phyloP scores from a whole-genome alignment of 2,329 filamentous ascomycete genomes.

The Calonectria naviculata region DNA sequence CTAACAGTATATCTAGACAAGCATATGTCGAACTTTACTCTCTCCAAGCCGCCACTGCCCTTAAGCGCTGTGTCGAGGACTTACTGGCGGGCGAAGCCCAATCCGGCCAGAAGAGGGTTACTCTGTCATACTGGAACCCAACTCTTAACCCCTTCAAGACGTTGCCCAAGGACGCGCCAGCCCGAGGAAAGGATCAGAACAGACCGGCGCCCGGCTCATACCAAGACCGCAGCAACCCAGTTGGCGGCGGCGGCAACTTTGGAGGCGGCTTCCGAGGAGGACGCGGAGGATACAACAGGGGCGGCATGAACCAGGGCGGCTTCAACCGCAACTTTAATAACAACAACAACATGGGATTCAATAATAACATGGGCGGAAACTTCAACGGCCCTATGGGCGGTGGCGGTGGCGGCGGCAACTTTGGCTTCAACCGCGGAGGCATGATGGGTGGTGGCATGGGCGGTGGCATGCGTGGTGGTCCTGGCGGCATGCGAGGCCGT shows the following conservation, averaged over 20 bases:
- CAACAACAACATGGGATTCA: conserved; percentile 58
- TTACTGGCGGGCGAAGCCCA: conserved; percentile 60
- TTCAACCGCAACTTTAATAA: conserved; percentile 58
- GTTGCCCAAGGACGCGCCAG: conserved; percentile 85
- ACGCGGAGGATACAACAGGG: conserved; percentile 58
- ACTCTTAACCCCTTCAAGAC: conserved; percentile 90
- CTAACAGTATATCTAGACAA: conserved; percentile 58
- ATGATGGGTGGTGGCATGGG: conserved; percentile 57
- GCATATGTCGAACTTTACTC: conserved; percentile 88
- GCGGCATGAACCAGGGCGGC: conserved; percentile 59
- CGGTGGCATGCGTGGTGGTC: conserved; percentile 58
- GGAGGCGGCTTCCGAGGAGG: conserved; percentile 65
- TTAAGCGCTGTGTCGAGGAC: conserved; percentile 83
- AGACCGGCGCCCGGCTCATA: conserved; percentile 63
- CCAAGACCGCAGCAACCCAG: conserved; percentile 51
- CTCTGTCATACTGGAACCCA: conserved; percentile 80
- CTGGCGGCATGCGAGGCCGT: conserved; percentile 60
- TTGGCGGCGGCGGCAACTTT: conserved; percentile 62
- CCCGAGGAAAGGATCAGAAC: conserved; percentile 68
- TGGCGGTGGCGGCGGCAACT: conserved; percentile 53
- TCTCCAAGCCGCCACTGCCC: conserved; percentile 85
- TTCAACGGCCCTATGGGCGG: conserved; percentile 64
- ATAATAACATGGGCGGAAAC: conserved; percentile 59
- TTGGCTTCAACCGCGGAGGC: conserved; percentile 61
- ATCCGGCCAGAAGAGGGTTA: conserved; percentile 75